Conservation (phyloP, 129 eudicot genomes). For the Centella asiatica region DNA sequence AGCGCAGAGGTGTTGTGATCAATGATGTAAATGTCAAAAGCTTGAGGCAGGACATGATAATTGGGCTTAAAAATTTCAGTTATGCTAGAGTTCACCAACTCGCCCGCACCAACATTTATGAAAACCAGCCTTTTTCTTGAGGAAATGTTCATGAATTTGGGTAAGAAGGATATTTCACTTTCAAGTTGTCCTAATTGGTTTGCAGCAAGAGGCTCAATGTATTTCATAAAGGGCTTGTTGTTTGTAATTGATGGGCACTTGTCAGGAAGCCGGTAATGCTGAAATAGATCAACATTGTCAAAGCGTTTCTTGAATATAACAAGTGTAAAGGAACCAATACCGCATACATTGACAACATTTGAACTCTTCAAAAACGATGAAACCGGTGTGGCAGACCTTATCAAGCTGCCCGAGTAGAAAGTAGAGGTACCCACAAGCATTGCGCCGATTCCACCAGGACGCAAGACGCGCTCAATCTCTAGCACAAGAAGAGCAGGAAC, state of each 20-base stretch:
- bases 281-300: conserved; percentile 28
- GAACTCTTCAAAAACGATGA: conserved; percentile 66
- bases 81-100: conserved; percentile 29
- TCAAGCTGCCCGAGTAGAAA: conserved; percentile 44
- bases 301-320: conserved; percentile 59
- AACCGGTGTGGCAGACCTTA: conserved; percentile 62
- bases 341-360: conserved; percentile 51
- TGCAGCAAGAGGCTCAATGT: conserved; percentile 52
- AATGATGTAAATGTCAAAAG: conserved; percentile 53
- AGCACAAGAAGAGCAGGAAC: conserved; percentile 76
- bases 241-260: conserved; percentile 59
- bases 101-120: conserved; percentile 65
- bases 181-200: conserved; percentile 8
- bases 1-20: conserved; percentile 72
- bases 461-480: conserved; percentile 79
- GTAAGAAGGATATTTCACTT: conserved; percentile 38
- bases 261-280: conserved; percentile 44
- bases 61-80: conserved; percentile 28
- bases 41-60: conserved; percentile 37
- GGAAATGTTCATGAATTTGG: conserved; percentile 43
- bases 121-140: conserved; percentile 60
- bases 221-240: conserved; percentile 55
- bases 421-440: conserved; percentile 42
- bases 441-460: conserved; percentile 86
- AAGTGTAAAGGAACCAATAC: conserved; percentile 38